phyloP scores from a whole-genome alignment of 2,329 filamentous ascomycete genomes.

The Phaeosphaeria sp. region DNA sequence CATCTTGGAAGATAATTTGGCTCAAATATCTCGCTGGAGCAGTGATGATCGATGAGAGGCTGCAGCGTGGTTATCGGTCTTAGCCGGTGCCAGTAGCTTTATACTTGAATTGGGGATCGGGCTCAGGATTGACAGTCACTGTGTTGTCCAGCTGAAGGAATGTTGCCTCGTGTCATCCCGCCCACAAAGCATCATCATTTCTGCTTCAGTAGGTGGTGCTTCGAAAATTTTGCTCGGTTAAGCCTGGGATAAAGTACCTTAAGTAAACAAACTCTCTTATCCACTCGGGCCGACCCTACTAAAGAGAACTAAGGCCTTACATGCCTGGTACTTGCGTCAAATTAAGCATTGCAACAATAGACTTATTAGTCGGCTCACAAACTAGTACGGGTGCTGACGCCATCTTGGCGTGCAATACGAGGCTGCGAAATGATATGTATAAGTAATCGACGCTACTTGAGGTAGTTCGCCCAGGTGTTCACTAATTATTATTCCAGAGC shows the following conservation, averaged over 20 bases:
- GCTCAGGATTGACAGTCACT: neutral
- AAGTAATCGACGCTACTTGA: too few species aligned
- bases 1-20: neutral
- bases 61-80: neutral
- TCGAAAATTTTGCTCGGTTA: neutral
- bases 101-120: neutral
- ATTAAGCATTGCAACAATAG: neutral
- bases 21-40: neutral
- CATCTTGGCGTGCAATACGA: neutral
- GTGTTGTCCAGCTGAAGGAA: neutral
- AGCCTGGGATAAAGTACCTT: too few species aligned
- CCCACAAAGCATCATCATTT: neutral
- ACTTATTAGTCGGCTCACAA: neutral
- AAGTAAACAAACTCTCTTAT: neutral
- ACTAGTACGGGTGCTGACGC: neutral
- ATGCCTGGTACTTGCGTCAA: neutral
- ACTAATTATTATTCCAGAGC: too few species aligned
- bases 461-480: too few species aligned
- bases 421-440: neutral
- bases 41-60: neutral
- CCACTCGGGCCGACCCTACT: neutral
- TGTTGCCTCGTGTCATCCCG: neutral
- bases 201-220: neutral
- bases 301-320: neutral
- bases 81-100: neutral